phyloP scores from a whole-genome alignment of 768 basidiomycete species.

The Tulasnella sp. region DNA sequence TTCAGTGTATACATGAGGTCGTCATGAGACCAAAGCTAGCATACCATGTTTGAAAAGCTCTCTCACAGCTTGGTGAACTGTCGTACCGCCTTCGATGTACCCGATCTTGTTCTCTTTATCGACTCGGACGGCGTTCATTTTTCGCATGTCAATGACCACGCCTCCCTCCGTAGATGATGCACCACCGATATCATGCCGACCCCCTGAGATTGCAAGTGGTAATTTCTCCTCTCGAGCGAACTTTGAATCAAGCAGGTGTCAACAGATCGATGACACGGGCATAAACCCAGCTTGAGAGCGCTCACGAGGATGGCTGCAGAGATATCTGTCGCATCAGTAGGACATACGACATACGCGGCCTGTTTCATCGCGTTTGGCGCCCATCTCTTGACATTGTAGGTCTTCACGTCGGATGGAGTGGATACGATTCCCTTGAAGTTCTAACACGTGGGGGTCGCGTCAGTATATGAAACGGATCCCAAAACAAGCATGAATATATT shows the following conservation, averaged over 20 bases:
- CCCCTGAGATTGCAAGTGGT: constrained; percentile 5
- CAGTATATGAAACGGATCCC: too few species aligned
- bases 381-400: constrained; percentile 5
- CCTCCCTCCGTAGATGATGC: constrained; percentile 22
- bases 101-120: constrained; percentile 9
- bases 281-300: background rate
- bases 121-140: constrained; percentile 11
- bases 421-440: too few species aligned
- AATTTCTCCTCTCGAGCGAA: constrained; percentile 3
- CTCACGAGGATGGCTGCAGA: background rate
- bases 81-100: constrained; percentile 6
- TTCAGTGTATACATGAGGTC: too few species aligned
- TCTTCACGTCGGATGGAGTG: too few species aligned
- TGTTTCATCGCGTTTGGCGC: background rate
- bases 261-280: background rate
- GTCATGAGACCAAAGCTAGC: background rate
- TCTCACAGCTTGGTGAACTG: background rate
- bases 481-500: too few species aligned
- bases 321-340: background rate
- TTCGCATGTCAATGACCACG: constrained; percentile 15
- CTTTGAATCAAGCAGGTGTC: background rate
- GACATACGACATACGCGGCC: background rate
- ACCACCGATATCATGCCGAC: constrained; percentile 11
- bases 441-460: too few species aligned
- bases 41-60: constrained; percentile 10